These are phyloP conservation scores for Trichophyton mentagrophytes DNA, from an alignment of 2,329 filamentous ascomycete genomes.

Conservation along the genomic window DNA sequence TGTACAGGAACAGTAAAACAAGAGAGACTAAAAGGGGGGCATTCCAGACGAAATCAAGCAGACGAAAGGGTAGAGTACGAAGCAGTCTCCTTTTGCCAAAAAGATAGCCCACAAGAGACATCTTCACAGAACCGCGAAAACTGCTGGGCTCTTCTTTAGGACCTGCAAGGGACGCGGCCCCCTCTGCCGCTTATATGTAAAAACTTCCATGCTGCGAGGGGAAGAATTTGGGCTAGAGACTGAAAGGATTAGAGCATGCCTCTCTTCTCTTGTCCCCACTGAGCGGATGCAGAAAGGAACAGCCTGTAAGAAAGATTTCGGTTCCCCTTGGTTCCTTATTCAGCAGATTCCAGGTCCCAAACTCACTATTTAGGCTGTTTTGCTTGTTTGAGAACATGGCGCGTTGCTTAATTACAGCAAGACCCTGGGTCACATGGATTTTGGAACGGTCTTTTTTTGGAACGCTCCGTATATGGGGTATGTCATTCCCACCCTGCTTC, in stretches of 20 bases:
- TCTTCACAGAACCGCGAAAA: not conserved
- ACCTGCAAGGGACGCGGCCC: not conserved
- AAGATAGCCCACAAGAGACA: not conserved
- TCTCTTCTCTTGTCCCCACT: not conserved
- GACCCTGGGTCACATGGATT: not conserved
- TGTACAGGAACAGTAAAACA: not conserved
- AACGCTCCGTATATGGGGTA: not conserved
- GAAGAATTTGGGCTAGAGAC: no score
- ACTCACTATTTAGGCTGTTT: not conserved
- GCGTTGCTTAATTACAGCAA: not conserved
- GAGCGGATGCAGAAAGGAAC: not conserved
- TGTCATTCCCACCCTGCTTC: not conserved
- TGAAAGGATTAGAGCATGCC: not conserved
- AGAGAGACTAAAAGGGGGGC: not conserved
- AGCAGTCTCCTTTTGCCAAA: slow-evolving; percentile 1
- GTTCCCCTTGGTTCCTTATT: not conserved
- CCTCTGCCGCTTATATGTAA: not conserved
- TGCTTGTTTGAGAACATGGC: not conserved
- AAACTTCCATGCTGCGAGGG: not conserved
- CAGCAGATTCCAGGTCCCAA: not conserved
- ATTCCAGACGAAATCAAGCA: not conserved
- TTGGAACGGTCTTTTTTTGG: no score
- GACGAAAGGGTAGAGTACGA: not conserved
- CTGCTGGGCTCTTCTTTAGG: not conserved
- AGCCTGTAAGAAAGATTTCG: not conserved